Base-by-base conservation (phyloP, 495 filamentous ascomycete genomes). In the Xylaria venustula region DNA sequence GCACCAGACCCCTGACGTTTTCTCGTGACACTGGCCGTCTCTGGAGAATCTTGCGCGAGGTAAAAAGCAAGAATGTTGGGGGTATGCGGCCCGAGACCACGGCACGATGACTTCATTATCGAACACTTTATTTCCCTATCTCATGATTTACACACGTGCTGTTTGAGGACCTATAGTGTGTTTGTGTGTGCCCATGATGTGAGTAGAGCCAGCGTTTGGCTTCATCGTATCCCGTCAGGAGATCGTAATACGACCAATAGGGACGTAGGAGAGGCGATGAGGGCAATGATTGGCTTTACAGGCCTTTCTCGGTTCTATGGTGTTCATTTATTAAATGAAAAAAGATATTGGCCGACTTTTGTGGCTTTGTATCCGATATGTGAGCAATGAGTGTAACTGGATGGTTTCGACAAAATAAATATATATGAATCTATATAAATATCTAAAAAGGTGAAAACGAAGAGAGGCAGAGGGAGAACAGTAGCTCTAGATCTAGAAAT, bases 231-330 rank as follows among this genome's bases (percentile, higher is more conserved):
- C 7, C 15, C 41, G 15, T 17, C 28, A 14, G 40, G 17, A 15
- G 9, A 20, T 55, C 53, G 53, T 55, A 55, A 55, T 22, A 12
- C 15, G 40, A 22, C 53, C 37, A 55, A 55, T 55, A 23, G 53
- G 26, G n/a, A 42, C 6, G n/a, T 22, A 22, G 37, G 3, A 55
- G 53, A 15, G 15, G n/a, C 19, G 25, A 30, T 3, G 37, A 44
- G 40, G 23, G 32, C 9, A 2, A 3, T 30, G 8, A 1, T 45
- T 7, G 20, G 19, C 14, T 30, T n/a, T n/a, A n/a, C n/a, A n/a
- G n/a, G n/a, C n/a, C n/a, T n/a, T n/a, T n/a, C n/a, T n/a, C n/a
- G n/a, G n/a, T n/a, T n/a, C n/a, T n/a, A n/a, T n/a, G n/a, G n/a
- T n/a, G n/a, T n/a, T n/a, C n/a, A n/a, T n/a, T n/a, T n/a, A n/a